Evolutionary conservation across 2,329 filamentous ascomycete species (phyloP), one percentile per base, ranked within the genome.

Genomic region (Lachnellula suecica): DNA sequence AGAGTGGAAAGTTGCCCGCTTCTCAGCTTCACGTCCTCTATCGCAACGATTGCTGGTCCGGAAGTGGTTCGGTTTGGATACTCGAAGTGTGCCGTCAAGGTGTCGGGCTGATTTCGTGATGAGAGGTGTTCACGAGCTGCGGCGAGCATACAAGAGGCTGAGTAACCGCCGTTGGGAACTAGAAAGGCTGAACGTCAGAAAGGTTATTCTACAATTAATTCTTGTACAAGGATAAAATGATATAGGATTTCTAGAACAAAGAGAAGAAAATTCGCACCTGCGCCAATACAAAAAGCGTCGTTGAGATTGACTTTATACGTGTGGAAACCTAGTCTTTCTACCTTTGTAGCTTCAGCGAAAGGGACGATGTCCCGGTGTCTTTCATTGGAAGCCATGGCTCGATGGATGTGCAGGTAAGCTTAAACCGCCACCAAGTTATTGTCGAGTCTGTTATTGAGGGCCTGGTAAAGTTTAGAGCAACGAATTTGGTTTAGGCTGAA

Each of bases 131-230:
- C 15, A 4, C 31, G n/a, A 37, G 44, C 44, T 15, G 44, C 44
- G n/a, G 29, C 44, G 5, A 47, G 29, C 29, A 31, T 31, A 31
- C 29, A 31, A 8, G 29, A 8, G 15, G 8, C 29, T 31, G 29
- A 8, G 44, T 40, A 47, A 20, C 44, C 44, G 15, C 44, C 44
- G 15, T 47, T 38, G 3, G 44, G 44, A 47, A 47, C 44, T 47
- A 19, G 9, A 22, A 31, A 5, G 4, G 20, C 7, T 34, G n/a
- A 46, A 15, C n/a, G 17, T 25, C 11, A 35, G 10, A 17, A 35
- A 34, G n/a, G 23, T 2, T 45, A 45, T 19, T 45, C 7, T 31
- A 13, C 19, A 24, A 6, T 4, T 15, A 7, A 24, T 8, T n/a
- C n/a, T n/a, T n/a, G n/a, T n/a, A n/a, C n/a, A n/a, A n/a, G n/a